phyloP scores from a whole-genome alignment of 2,329 filamentous ascomycete genomes.

The Pestalotiopsis sp. region DNA sequence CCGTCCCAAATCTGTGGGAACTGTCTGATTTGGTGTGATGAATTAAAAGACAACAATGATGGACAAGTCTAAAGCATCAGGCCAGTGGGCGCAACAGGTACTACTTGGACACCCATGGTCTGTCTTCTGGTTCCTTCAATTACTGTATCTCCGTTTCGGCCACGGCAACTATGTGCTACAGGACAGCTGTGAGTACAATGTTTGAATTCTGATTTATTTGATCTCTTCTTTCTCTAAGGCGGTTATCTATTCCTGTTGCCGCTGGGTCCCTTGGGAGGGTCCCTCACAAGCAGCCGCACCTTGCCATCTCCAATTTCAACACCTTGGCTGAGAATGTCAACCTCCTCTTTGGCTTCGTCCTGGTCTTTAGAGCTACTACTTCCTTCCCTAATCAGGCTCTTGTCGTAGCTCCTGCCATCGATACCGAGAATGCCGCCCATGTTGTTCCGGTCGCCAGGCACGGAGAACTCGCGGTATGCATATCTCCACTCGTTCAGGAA shows the following conservation, averaged over 20 bases:
- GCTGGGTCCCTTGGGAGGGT: slow-evolving; percentile 60
- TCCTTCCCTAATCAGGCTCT: slow-evolving; percentile 55
- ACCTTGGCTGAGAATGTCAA: slow-evolving; percentile 66
- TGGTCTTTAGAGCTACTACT: slow-evolving; percentile 38
- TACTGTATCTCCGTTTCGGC: neutral
- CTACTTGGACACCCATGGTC: no score
- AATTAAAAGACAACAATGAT: no score
- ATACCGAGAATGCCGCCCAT: slow-evolving; percentile 78
- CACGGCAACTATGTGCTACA: neutral
- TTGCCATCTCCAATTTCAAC: slow-evolving; percentile 70
- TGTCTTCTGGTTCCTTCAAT: neutral
- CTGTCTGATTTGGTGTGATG: no score
- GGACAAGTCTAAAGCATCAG: no score
- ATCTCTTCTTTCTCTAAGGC: slow-evolving; percentile 16
- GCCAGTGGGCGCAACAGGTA: no score
- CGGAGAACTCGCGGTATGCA: slow-evolving; percentile 92
- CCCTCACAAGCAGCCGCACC: slow-evolving; percentile 66
- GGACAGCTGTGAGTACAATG: neutral
- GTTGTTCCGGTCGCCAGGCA: slow-evolving; percentile 85
- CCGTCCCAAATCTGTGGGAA: no score
- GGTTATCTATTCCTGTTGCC: slow-evolving; percentile 46
- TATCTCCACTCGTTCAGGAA: slow-evolving; percentile 97
- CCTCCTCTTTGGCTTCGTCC: slow-evolving; percentile 42
- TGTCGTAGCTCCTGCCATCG: slow-evolving; percentile 70
- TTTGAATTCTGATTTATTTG: slow-evolving; percentile 20